Base-by-base conservation (phyloP, 2,329 filamentous ascomycete species). In the Trichoderma atroviride region DNA sequence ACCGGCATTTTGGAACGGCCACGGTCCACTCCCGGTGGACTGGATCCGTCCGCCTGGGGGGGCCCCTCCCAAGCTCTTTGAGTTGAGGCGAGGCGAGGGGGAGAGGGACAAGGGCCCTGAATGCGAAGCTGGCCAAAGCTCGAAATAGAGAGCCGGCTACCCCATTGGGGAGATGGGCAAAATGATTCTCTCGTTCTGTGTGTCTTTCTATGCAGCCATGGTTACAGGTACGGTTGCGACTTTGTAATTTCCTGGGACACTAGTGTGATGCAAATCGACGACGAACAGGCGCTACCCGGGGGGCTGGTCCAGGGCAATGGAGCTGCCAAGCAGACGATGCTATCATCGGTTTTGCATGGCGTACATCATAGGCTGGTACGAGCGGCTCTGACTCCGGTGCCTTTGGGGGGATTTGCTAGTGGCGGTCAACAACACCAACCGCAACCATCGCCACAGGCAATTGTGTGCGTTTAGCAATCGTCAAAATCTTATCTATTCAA, bases 1-100 rank as follows among this genome's bases (percentile, higher is more conserved):
- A 69, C 66, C 66, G 66, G 66, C 66, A 69, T 52, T 50, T 60
- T 62, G 66, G 66, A 37, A 62, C 62, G 62, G 40, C 55, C 52
- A 62, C 62, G 62, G 29, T 65, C 62, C 62, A 65, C 62, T 56
- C 52, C 62, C 62, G 53, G 62, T 65, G 62, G 62, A 33, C 62
- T 65, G 62, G 62, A 65, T 65, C 62, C 62, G 62, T 65, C 43
- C 52, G 52, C 40, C 62, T 65, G 53, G 62, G 35, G 27, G 11
- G 27, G 5, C 52, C 61, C 62, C 35, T 57, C 40, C 19, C 40
- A 43, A 43, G 40, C 40, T 43, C 40, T 43, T 43, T 43, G 40
- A 43, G 40, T 43, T 65, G 62, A 65, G 62, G 35, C 58, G 31
- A 58, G 13, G 24, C 29, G 56, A 50, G 29, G n/a, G 29, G 33